Conservation (phyloP, 805 yeast genomes). For the Clavispora carvajalis region DNA sequence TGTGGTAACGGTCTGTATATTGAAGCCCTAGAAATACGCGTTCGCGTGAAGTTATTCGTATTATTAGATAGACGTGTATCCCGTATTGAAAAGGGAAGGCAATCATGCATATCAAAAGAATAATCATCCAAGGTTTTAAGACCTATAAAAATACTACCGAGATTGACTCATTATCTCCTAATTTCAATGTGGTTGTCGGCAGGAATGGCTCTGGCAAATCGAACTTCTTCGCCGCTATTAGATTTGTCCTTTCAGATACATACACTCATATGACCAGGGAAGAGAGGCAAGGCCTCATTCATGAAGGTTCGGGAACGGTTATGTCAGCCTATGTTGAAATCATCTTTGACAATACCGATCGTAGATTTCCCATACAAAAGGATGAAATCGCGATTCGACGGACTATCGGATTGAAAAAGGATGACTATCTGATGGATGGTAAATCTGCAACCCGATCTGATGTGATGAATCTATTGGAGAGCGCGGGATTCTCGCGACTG, state of each 20-base stretch:
- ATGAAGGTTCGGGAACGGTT: conserved; percentile 85
- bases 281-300: conserved; percentile 80
- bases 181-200: conserved; percentile 79
- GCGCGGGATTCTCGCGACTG: conserved; percentile 86
- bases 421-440: conserved; percentile 81
- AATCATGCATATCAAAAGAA: conserved; percentile 41
- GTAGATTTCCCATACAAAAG: conserved; percentile 65
- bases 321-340: conserved; percentile 93
- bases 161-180: conserved; percentile 71
- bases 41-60: background rate
- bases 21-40: background rate
- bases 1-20: background rate
- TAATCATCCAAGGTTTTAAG: conserved; percentile 86
- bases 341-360: conserved; percentile 73
- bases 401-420: conserved; percentile 90
- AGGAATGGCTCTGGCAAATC: conserved; percentile 94
- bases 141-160: conserved; percentile 83
- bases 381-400: conserved; percentile 73
- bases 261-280: conserved; percentile 79
- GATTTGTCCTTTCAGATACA: conserved; percentile 89
- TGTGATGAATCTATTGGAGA: conserved; percentile 74
- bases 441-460: conserved; percentile 76
- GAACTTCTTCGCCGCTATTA: conserved; percentile 89
- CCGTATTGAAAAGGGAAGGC: background rate
- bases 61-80: background rate